Evolutionary conservation across 805 yeast species (phyloP).

Genomic region (Candida dendrica): DNA sequence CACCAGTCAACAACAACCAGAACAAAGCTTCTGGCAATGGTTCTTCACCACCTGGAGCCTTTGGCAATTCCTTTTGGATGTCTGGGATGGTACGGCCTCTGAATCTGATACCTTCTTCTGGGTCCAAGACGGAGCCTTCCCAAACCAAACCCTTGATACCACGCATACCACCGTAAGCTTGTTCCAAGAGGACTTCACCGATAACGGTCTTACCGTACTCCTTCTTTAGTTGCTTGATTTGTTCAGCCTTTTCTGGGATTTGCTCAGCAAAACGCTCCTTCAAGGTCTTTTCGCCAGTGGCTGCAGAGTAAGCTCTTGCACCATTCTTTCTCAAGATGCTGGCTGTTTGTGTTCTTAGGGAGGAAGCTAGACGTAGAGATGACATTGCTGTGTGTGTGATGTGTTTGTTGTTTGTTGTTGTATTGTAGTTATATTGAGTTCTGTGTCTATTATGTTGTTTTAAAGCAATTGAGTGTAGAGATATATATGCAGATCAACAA

Average conservation of each 20-base stretch:
- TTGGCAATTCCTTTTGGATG: slow-evolving; percentile 66
- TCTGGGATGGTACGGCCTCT: slow-evolving; percentile 82
- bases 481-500: too few species aligned
- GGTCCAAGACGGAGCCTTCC: slow-evolving; percentile 85
- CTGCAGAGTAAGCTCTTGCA: slow-evolving; percentile 19
- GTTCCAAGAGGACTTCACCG: slow-evolving; percentile 70
- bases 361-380: slow-evolving; percentile 7
- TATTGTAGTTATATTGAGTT: too few species aligned
- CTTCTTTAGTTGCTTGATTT: slow-evolving; percentile 77
- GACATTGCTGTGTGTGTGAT: slow-evolving; percentile 2
- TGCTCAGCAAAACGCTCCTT: slow-evolving; percentile 92
- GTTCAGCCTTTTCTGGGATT: slow-evolving; percentile 87
- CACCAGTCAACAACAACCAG: slow-evolving; percentile 80
- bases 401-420: too few species aligned
- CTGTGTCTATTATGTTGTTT: too few species aligned
- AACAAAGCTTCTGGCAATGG: slow-evolving; percentile 74
- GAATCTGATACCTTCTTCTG: slow-evolving; percentile 81
- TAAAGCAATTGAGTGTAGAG: too few species aligned
- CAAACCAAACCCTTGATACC: slow-evolving; percentile 81
- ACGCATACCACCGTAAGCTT: slow-evolving; percentile 89
- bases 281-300: slow-evolving; percentile 46
- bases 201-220: slow-evolving; percentile 74
- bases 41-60: slow-evolving; percentile 59
- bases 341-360: slow-evolving; percentile 3
- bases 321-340: slow-evolving; percentile 3